These are phyloP conservation scores for Zymoseptoria tritici DNA, from an alignment of 2,329 filamentous ascomycete genomes.

Conservation along the genomic window DNA sequence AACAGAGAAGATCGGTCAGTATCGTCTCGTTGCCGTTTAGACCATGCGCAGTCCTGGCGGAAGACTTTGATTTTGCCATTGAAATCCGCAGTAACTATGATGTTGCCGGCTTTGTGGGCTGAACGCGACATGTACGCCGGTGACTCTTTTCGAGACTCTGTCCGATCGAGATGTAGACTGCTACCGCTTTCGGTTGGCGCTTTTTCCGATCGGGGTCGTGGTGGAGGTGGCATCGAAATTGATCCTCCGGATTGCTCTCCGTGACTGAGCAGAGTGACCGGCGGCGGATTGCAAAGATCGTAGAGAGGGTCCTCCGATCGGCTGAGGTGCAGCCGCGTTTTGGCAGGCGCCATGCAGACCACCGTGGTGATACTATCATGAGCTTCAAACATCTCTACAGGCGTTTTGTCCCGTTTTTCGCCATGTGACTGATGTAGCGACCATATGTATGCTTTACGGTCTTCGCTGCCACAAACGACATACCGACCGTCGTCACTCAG, in stretches of 20 bases:
- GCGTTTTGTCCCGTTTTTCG: constrained; percentile 68
- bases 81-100: constrained; percentile 85
- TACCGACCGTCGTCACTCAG: constrained; percentile 83
- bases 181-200: constrained; percentile 38
- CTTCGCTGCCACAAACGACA: constrained; percentile 88
- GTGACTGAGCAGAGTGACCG: constrained; percentile 70
- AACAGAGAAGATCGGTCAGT: constrained; percentile 75
- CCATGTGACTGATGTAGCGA: constrained; percentile 53
- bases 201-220: constrained; percentile 35
- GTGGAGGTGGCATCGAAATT: constrained; percentile 13
- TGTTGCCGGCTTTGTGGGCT: constrained; percentile 72
- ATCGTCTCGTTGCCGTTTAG: constrained; percentile 63
- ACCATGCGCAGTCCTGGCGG: constrained; percentile 82
- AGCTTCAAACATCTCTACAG: constrained; percentile 84
- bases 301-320: constrained; percentile 88
- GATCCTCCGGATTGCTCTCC: constrained; percentile 46
- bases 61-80: constrained; percentile 89
- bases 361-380: constrained; percentile 82
- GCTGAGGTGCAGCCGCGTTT: constrained; percentile 68
- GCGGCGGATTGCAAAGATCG: constrained; percentile 90
- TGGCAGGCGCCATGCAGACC: constrained; percentile 75
- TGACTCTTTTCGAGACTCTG: constrained; percentile 48
- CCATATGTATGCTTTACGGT: constrained; percentile 87
- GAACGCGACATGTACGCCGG: constrained; percentile 71
- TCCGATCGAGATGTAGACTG: constrained; percentile 15